A percentile compares a stretch with the other conserved stretches of the same genome.
These are phyloP conservation scores for Kuraishia ogatae DNA, from an alignment of 805 yeast genomes.

Conservation along the genomic window DNA sequence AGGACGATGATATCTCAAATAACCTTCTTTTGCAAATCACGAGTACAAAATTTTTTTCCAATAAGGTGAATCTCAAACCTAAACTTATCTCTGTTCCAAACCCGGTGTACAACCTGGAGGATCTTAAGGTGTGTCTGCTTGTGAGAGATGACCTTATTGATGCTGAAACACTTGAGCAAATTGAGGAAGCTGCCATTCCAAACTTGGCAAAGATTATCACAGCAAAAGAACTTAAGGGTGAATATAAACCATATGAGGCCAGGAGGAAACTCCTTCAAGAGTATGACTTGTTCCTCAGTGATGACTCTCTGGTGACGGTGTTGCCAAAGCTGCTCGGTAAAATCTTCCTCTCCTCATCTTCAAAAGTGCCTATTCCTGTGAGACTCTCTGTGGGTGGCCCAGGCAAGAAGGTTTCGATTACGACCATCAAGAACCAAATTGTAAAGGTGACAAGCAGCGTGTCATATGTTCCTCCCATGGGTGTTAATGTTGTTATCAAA, in stretches of 20 bases:
- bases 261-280: conserved; percentile 64
- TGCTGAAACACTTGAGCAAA: conserved; percentile 31
- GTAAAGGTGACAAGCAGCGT: conserved; percentile 50
- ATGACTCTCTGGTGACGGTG: conserved; percentile 70
- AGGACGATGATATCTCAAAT: conserved; percentile 26
- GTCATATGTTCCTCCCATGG: conserved; percentile 61
- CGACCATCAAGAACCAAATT: conserved; percentile 50
- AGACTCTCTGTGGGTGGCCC: conserved; percentile 23
- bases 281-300: conserved; percentile 75
- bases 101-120: conserved; percentile 35
- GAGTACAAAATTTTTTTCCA: conserved; percentile 54
- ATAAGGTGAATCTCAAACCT: conserved; percentile 52
- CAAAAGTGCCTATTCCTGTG: conserved; percentile 64
- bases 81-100: conserved; percentile 37
- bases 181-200: conserved; percentile 38
- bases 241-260: conserved; percentile 82
- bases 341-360: conserved; percentile 49
- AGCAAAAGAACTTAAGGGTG: conserved; percentile 69
- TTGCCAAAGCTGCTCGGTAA: conserved; percentile 83
- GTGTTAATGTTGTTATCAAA: conserved; percentile 55
- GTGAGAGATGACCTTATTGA: conserved; percentile 54
- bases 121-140: conserved; percentile 52
- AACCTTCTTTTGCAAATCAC: conserved; percentile 51
- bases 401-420: conserved; percentile 31
- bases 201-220: conserved; percentile 51